phyloP scores from a whole-genome alignment of 164 flowering plant genomes.

The Taxillus chinensis region DNA sequence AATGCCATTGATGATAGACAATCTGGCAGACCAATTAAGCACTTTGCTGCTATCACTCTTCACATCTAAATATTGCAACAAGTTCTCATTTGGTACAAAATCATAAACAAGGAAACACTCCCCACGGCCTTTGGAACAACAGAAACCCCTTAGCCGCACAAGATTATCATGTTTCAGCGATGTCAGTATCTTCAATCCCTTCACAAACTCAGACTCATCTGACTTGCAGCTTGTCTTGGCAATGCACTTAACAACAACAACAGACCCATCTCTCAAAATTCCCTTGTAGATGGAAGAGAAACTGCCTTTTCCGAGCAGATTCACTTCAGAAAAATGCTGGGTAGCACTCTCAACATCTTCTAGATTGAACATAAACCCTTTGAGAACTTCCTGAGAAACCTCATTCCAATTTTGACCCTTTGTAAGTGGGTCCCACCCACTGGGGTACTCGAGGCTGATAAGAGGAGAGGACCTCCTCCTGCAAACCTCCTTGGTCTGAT shows the following conservation, averaged over 20 bases:
- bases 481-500: constrained; percentile 21
- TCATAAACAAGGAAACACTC: constrained; percentile 58
- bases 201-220: constrained; percentile 47
- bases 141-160: constrained; percentile 48
- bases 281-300: constrained; percentile 43
- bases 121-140: constrained; percentile 48
- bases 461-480: constrained; percentile 50
- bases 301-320: constrained; percentile 48
- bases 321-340: constrained; percentile 45
- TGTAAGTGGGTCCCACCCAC: constrained; percentile 55
- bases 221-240: constrained; percentile 46
- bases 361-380: constrained; percentile 40
- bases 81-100: constrained; percentile 44
- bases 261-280: constrained; percentile 46
- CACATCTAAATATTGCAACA: constrained; percentile 36
- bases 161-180: constrained; percentile 47
- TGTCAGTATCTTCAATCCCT: constrained; percentile 37
- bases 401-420: constrained; percentile 26
- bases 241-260: constrained; percentile 41
- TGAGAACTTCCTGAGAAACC: constrained; percentile 27
- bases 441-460: constrained; percentile 48
- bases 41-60: constrained; percentile 32
- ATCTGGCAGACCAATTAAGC: constrained; percentile 55
- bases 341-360: constrained; percentile 59
- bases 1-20: constrained; percentile 40